Percentiles rank a stretch among this genome's conserved stretches.
Conservation (phyloP, 1,284 basidiomycete genomes). For the Quambalaria eucalypti region DNA sequence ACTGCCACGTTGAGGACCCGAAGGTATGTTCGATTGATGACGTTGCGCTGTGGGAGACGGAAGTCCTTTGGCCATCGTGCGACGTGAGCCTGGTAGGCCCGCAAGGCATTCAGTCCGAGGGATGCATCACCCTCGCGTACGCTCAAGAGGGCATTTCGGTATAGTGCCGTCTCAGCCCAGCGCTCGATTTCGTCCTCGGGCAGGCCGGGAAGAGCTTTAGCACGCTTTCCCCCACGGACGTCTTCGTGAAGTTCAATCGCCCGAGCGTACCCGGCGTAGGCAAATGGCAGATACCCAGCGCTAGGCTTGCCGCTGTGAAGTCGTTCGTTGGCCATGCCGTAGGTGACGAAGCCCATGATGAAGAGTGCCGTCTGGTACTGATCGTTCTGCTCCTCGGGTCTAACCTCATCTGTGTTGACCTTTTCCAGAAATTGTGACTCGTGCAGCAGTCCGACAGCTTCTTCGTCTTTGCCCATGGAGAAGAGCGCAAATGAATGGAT, state of each 20-base stretch:
- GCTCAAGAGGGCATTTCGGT: conserved; percentile 38
- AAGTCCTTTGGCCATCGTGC: conserved; percentile 38
- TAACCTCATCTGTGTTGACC: conserved; percentile 14
- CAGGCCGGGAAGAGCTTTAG: conserved; percentile 32
- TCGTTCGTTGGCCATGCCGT: conserved; percentile 42
- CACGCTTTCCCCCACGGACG: conserved; percentile 32
- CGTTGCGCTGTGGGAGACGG: conserved; percentile 38
- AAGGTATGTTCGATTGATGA: conserved; percentile 36
- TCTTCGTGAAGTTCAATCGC: conserved; percentile 42
- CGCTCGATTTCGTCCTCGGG: conserved; percentile 42
- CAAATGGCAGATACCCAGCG: conserved; percentile 26
- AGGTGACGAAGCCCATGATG: conserved; percentile 33
- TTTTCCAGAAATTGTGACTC: conserved; percentile 27
- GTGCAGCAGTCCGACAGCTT: conserved; percentile 32
- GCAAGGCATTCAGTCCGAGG: conserved; percentile 29
- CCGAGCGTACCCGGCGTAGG: conserved; percentile 31
- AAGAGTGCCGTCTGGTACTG: conserved; percentile 19
- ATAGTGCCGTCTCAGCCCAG: conserved; percentile 42
- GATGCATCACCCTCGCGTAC: conserved; percentile 22
- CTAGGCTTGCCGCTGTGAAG: conserved; percentile 17
- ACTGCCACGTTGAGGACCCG: conserved; percentile 29
- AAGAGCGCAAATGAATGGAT: conserved; percentile 34
- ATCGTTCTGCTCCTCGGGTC: conserved; percentile 15
- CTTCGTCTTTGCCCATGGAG: conserved; percentile 33
- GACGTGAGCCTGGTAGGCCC: conserved; percentile 42